Evolutionary conservation across 768 basidiomycete species (phyloP).

Genomic region (Favolaschia claudopus): DNA sequence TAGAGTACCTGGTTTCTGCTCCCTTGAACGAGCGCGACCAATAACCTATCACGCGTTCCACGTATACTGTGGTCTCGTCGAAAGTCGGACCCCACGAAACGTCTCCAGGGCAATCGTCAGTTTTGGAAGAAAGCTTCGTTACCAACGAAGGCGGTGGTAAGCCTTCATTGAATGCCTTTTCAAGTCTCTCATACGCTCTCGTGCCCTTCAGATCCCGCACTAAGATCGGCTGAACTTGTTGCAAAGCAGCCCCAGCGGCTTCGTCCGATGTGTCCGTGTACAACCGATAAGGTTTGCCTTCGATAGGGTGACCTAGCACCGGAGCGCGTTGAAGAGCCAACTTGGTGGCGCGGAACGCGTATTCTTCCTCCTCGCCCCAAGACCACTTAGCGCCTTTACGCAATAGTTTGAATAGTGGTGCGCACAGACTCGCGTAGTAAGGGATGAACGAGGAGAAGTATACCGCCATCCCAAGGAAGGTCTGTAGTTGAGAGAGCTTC

Average conservation of each 20-base stretch:
- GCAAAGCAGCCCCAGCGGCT: too few species aligned
- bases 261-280: background rate
- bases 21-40: constrained; percentile 29
- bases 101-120: too few species aligned
- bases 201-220: constrained; percentile 22
- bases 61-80: too few species aligned
- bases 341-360: constrained; percentile 28
- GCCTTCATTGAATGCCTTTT: constrained; percentile 24
- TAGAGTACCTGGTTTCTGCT: constrained; percentile 34
- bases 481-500: constrained; percentile 15
- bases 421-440: constrained; percentile 6
- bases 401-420: constrained; percentile 1
- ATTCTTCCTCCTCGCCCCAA: constrained; percentile 8
- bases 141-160: too few species aligned
- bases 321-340: constrained; percentile 30
- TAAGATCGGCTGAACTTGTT: constrained; percentile 28
- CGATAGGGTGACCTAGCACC: constrained; percentile 27
- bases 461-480: constrained; percentile 25
- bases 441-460: constrained; percentile 20
- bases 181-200: background rate
- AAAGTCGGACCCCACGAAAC: too few species aligned
- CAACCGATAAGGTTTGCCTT: constrained; percentile 26
- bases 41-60: constrained; percentile 31
- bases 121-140: too few species aligned
- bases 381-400: background rate